Conservation (phyloP, 1,139 yeast species). For the Debaryomyces fabryi region DNA sequence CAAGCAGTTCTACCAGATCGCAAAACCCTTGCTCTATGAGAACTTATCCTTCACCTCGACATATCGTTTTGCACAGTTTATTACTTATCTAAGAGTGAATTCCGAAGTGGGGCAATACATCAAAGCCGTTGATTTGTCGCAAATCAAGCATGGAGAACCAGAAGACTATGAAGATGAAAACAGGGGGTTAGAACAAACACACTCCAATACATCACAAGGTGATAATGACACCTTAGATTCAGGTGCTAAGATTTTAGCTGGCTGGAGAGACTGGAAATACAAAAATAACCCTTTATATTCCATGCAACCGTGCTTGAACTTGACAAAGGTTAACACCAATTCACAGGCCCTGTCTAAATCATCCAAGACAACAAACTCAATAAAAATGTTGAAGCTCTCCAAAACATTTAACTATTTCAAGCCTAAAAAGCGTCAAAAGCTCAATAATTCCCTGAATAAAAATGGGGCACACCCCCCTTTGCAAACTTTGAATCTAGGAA, state of each 20-base stretch:
- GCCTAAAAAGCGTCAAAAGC: constrained; percentile 22
- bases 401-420: constrained; percentile 30
- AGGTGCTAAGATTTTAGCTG: constrained; percentile 48
- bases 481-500: not conserved
- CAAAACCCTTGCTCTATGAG: constrained; percentile 57
- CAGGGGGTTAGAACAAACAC: constrained; percentile 15
- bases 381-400: constrained; percentile 15
- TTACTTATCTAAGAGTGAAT: constrained; percentile 60
- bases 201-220: constrained; percentile 4
- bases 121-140: constrained; percentile 58
- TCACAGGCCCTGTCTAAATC: constrained; percentile 27
- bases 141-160: constrained; percentile 50
- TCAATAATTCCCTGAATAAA: constrained; percentile 4
- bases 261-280: constrained; percentile 91
- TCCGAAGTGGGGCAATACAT: constrained; percentile 60
- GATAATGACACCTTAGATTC: constrained; percentile 13
- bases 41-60: constrained; percentile 63
- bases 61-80: constrained; percentile 76
- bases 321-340: constrained; percentile 32
- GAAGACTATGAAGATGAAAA: constrained; percentile 45
- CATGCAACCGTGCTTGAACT: constrained; percentile 23
- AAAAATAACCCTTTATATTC: constrained; percentile 68
- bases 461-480: not conserved
- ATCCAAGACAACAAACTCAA: constrained; percentile 19
- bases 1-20: constrained; percentile 51